phyloP scores from a whole-genome alignment of 169 alveolate genomes.

The Plasmodium knowlesi region DNA sequence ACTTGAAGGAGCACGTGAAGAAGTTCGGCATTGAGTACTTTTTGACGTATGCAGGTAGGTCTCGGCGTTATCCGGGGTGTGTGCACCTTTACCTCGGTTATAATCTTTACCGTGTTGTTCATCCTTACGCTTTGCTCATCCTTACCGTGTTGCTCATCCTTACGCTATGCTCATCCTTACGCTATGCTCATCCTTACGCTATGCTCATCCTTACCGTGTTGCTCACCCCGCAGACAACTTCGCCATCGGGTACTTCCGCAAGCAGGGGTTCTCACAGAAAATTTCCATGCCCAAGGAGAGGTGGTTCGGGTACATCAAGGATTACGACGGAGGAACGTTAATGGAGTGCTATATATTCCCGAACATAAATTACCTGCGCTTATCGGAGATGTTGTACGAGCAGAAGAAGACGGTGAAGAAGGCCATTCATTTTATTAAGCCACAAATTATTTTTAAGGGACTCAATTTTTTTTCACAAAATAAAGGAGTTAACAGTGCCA shows the following conservation, averaged over 20 bases:
- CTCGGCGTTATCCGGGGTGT: neutral
- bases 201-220: neutral
- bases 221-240: conserved; percentile 90
- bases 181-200: too few species aligned
- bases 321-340: conserved; percentile 99
- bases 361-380: conserved; percentile 93
- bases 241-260: conserved; percentile 98
- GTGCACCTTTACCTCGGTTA: neutral
- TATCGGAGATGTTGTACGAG: conserved; percentile 92
- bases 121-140: too few species aligned
- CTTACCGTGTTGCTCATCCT: too few species aligned
- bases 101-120: neutral
- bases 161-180: too few species aligned
- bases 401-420: conserved; percentile 91
- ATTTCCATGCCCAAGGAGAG: conserved; percentile 95
- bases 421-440: conserved; percentile 88
- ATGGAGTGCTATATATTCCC: conserved; percentile 97
- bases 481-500: conserved; percentile 36
- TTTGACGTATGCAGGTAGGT: conserved; percentile 92
- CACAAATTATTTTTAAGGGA: conserved; percentile 89
- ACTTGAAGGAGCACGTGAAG: conserved; percentile 95
- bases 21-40: conserved; percentile 94
- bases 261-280: conserved; percentile 97
- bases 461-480: conserved; percentile 80
- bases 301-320: conserved; percentile 98